These are phyloP conservation scores for Vitis hybrid DNA, from an alignment of 177 flowering plant species.

Conservation along the genomic window DNA sequence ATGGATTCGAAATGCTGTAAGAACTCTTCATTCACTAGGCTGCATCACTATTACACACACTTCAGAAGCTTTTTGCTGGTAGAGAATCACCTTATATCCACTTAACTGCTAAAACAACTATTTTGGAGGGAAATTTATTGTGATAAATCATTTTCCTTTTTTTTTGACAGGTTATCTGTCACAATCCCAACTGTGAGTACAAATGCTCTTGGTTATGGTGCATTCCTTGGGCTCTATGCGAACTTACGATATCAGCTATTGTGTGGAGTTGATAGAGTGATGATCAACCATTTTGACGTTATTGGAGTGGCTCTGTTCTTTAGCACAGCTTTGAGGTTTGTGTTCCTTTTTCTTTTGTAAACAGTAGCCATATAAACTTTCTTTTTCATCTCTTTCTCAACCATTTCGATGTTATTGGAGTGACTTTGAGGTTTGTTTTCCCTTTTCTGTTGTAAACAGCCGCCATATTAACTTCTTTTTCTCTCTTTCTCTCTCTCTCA, in stretches of 20 bases:
- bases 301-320: conserved; percentile 76
- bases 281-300: conserved; percentile 76
- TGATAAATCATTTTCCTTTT: not conserved
- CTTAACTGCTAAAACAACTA: not conserved
- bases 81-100: too few relatives aligned
- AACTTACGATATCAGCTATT: conserved; percentile 81
- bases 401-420: too few relatives aligned
- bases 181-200: conserved; percentile 67
- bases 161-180: too few relatives aligned
- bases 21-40: too few relatives aligned
- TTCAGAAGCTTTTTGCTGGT: too few relatives aligned
- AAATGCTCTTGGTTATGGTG: conserved; percentile 88
- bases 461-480: not conserved
- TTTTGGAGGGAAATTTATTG: not conserved
- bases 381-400: too few relatives aligned
- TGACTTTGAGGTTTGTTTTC: too few relatives aligned
- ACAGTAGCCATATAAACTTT: not conserved
- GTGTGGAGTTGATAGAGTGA: conserved; percentile 75
- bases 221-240: conserved; percentile 89
- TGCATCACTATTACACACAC: too few relatives aligned
- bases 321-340: conserved; percentile 74
- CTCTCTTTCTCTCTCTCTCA: not conserved
- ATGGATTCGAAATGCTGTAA: too few relatives aligned
- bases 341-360: conserved; percentile 1
- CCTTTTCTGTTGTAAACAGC: too few relatives aligned